Evolutionary conservation across 106 monocot genomes (phyloP).

Genomic region (Hemerocallis citrina): DNA sequence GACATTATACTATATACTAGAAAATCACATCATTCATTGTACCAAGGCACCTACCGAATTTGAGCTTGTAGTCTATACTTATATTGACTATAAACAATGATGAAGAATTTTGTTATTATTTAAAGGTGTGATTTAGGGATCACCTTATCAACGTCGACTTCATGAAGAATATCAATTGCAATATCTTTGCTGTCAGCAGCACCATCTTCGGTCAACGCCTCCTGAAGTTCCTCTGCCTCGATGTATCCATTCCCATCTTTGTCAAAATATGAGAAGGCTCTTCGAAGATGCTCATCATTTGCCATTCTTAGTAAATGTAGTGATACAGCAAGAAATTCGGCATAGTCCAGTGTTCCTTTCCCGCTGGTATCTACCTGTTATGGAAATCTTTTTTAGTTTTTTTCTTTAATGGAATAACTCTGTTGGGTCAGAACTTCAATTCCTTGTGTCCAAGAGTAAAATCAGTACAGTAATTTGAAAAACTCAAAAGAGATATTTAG

Average conservation of each 20-base stretch:
- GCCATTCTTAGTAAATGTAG: slow-evolving; percentile 92
- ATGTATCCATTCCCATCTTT: slow-evolving; percentile 87
- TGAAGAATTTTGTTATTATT: not conserved
- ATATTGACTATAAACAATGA: too few species aligned
- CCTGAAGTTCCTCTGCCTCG: slow-evolving; percentile 74
- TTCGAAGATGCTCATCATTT: slow-evolving; percentile 78
- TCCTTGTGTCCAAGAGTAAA: too few species aligned
- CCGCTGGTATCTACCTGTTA: slow-evolving; percentile 76
- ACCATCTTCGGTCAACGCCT: slow-evolving; percentile 79
- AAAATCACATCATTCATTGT: too few species aligned
- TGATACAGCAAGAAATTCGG: slow-evolving; percentile 83
- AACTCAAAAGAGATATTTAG: too few species aligned
- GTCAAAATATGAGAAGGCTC: slow-evolving; percentile 82
- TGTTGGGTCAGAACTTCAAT: not conserved
- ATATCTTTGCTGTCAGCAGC: slow-evolving; percentile 50
- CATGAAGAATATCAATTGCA: slow-evolving; percentile 81
- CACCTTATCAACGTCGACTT: slow-evolving; percentile 97
- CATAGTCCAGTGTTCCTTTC: slow-evolving; percentile 78
- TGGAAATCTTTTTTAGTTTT: not conserved
- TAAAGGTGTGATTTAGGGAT: not conserved
- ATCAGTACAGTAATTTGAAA: too few species aligned
- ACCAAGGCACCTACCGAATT: too few species aligned
- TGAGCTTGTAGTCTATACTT: too few species aligned
- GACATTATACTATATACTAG: too few species aligned
- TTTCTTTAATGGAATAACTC: not conserved